phyloP scores from a whole-genome alignment of 1,284 basidiomycete genomes.

The Hymenochaete sp. region DNA sequence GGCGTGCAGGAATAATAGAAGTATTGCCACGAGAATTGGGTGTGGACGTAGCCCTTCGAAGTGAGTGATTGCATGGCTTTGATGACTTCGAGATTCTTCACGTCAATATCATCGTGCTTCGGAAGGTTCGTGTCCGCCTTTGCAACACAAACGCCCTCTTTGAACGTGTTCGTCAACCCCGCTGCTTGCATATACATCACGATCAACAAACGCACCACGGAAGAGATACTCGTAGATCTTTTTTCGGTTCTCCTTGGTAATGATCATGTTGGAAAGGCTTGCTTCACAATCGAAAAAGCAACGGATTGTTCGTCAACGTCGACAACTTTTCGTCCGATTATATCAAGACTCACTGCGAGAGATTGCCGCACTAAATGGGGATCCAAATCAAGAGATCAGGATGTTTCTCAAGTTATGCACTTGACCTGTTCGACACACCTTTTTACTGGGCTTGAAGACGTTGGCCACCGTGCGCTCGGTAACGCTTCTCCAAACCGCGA shows the following conservation, averaged over 20 bases:
- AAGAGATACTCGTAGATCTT: conserved; percentile 96
- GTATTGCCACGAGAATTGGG: conserved; percentile 94
- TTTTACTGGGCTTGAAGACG: too few relatives aligned
- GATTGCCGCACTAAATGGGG: too few relatives aligned
- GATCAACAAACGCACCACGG: conserved; percentile 91
- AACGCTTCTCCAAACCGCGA: too few relatives aligned
- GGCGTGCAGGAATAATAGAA: conserved; percentile 94
- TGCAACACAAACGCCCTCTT: conserved; percentile 97
- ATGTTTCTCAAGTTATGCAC: too few relatives aligned
- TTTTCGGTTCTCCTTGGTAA: conserved; percentile 76
- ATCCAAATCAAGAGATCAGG: too few relatives aligned
- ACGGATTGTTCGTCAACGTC: too few relatives aligned
- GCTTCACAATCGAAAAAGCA: conserved; percentile 34
- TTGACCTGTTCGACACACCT: too few relatives aligned
- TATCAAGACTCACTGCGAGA: too few relatives aligned
- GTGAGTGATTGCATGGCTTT: conserved; percentile 98
- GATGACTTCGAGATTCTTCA: conserved; percentile 98
- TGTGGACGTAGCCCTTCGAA: conserved; percentile 94
- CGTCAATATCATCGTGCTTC: conserved; percentile 94
- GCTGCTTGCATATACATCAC: too few relatives aligned
- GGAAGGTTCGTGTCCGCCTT: conserved; percentile 99
- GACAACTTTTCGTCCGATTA: too few relatives aligned
- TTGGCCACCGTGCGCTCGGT: too few relatives aligned
- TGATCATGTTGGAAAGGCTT: conserved; percentile 65
- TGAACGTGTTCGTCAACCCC: conserved; percentile 1